phyloP scores from a whole-genome alignment of 257 asterid genomes.

The Scutellaria galericulata region DNA sequence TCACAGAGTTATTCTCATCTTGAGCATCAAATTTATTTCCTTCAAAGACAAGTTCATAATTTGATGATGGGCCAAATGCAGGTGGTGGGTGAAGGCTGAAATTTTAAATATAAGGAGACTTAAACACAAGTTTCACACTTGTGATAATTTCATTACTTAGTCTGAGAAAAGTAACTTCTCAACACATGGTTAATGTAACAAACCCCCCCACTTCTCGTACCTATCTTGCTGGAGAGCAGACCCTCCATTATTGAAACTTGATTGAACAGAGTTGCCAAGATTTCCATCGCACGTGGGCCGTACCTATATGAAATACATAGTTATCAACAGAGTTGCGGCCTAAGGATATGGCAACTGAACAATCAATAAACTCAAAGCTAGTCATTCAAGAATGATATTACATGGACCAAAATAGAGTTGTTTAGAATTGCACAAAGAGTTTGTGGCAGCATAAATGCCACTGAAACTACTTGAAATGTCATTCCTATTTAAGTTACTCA shows the following conservation, averaged over 20 bases:
- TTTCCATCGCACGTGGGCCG: conserved; percentile 57
- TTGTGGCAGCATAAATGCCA: background rate
- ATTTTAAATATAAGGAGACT: conserved; percentile 19
- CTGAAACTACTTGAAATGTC: background rate
- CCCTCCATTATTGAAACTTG: conserved; percentile 45
- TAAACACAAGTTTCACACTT: conserved; percentile 8
- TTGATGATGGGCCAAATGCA: conserved; percentile 60
- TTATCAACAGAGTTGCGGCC: conserved; percentile 8
- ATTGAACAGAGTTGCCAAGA: conserved; percentile 52
- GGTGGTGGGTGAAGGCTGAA: conserved; percentile 73
- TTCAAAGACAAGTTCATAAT: conserved; percentile 49
- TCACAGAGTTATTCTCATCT: conserved; percentile 57
- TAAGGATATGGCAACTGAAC: background rate
- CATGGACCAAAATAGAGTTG: conserved; percentile 23
- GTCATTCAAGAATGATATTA: background rate
- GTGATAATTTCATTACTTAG: background rate
- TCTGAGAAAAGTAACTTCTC: conserved; percentile 14
- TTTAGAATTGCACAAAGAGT: conserved; percentile 6
- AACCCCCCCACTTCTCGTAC: conserved; percentile 41
- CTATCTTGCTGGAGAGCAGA: conserved; percentile 42
- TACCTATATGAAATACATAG: conserved; percentile 44
- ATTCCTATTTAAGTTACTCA: background rate
- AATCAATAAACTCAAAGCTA: conserved; percentile 19
- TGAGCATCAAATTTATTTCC: conserved; percentile 45
- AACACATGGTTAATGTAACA: background rate